Evolutionary conservation across 148 eudicot genomes (phyloP), one percentile per base, ranked within the genome.

Genomic region (Dianthus caryophyllus): DNA sequence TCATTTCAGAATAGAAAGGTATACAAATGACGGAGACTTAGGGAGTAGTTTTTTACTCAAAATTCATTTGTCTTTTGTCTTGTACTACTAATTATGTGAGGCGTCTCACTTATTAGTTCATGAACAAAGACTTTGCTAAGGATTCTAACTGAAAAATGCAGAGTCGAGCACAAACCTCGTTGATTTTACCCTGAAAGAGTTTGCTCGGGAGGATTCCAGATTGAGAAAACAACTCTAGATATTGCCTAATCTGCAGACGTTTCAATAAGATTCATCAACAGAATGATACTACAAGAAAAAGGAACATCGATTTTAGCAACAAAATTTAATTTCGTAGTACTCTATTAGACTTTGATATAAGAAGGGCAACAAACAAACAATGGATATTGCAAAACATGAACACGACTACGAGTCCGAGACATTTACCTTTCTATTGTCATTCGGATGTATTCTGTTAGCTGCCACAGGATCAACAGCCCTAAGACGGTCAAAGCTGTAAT

Each of bases 381-480:
- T 49, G 22, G 21, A 2, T 17, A 1, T 33, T 29, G 33, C 9
- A 21, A 29, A 52, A 38, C 13, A 14, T 25, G 20, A 75, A 57
- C 17, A 27, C 61, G 2, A 7, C 26, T 8, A 10, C 9, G 14
- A 24, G 49, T 22, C 41, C 5, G 60, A 65, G 21, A 38, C n/a
- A 27, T 79, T 66, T 78, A 90, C 99, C 85, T 90, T 94, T 79
- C 99, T 80, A 17, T 78, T 81, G 77, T 94, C 96, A 81, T 93
- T 93, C 62, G 96, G 98, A 76, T 89, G 95, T 74, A 93, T 76
- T 80, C 98, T 84, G 76, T 86, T 86, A 27, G 99, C 97, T 68
- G 99, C 93, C 71, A 75, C 80, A 38, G 96, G 89, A 86, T 94
- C 99, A 54, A 94, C 65, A 16, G 77, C 85, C 70, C 73, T 86